Base-by-base conservation (phyloP, 2,329 filamentous ascomycete species). In the Epichloe festucae region DNA sequence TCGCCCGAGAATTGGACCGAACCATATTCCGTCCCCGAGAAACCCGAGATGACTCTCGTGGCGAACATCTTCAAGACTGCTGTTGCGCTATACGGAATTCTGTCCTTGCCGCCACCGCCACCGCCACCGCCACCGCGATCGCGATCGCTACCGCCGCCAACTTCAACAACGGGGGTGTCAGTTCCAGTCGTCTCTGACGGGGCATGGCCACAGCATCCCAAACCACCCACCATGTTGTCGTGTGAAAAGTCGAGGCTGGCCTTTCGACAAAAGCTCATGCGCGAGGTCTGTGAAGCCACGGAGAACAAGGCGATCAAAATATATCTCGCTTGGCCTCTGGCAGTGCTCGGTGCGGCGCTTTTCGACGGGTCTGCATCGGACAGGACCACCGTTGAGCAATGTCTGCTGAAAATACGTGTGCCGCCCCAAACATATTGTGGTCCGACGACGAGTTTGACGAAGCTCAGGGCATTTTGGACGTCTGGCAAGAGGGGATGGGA, bases 401-500 rank as follows among this genome's bases (percentile, higher is more conserved):
- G 40, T 17, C 39, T 48, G 19, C 12, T 34, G 39, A 48, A 43
- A 35, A 45, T 52, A 10, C 19, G 40, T 7, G 3, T 46, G 8
- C 34, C 40, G 7, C 50, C 50, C 19, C 50, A 52, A 11, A 31
- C 46, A 4, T 52, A 52, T 27, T 49, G 46, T 39, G 46, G 46
- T 5, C 40, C 50, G 8, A 52, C 50, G 15, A 34, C 15, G 11
- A 44, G 17, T 4, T 14, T 52, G 10, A n/a, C 39, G 8, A 52
- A 48, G 46, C 35, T 52, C 11, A 48, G 15, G 39, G 34, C 46
- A 38, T 52, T 52, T 39, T 52, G 50, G 50, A 40, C 31, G 12
- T 52, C 50, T 31, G 50, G 50, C 0, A 52, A 52, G 40, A 35
- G 38, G 34, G 17, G 46, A 2, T 52, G 50, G 50, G 50, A 52